Percentiles rank a stretch among this genome's conserved stretches.
Conservation (phyloP, 495 filamentous ascomycete genomes). For the Penicillium paradoxum region DNA sequence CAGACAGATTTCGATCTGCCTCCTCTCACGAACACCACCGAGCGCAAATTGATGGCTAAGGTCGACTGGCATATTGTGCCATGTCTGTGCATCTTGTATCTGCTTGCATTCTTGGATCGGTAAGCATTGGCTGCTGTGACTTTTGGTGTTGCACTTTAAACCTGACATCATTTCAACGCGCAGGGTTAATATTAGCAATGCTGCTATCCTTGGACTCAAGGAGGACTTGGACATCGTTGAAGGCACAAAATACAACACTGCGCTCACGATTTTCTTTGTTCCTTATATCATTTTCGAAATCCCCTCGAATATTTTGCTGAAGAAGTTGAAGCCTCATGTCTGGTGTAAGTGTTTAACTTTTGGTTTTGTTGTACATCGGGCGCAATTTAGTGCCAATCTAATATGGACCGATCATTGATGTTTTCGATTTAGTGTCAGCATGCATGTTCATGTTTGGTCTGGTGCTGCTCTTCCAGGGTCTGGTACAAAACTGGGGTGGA, state of each 20-base stretch:
- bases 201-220: slow-evolving; percentile 56
- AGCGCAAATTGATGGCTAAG: slow-evolving; percentile 65
- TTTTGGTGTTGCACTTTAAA: slow-evolving; percentile 1
- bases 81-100: slow-evolving; percentile 74
- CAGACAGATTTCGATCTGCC: slow-evolving; percentile 24
- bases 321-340: slow-evolving; percentile 71
- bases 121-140: slow-evolving; percentile 24
- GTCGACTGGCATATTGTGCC: slow-evolving; percentile 81
- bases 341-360: slow-evolving; percentile 52
- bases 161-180: slow-evolving; percentile 10
- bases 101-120: slow-evolving; percentile 85
- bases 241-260: slow-evolving; percentile 67
- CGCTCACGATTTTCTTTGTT: slow-evolving; percentile 86
- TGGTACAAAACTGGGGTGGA: slow-evolving; percentile 72
- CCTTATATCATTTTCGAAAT: slow-evolving; percentile 86
- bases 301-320: slow-evolving; percentile 82
- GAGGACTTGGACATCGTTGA: slow-evolving; percentile 54
- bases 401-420: neutral
- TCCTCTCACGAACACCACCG: slow-evolving; percentile 51
- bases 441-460: slow-evolving; percentile 86
- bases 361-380: neutral
- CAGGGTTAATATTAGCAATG: slow-evolving; percentile 66
- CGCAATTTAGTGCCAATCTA: neutral
- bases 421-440: slow-evolving; percentile 43
- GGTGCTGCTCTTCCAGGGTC: slow-evolving; percentile 70